A percentile compares a stretch with the other conserved stretches of the same genome.
Evolutionary conservation across 805 yeast genomes (phyloP).

Genomic region (Komagataella kurtzmanii): DNA sequence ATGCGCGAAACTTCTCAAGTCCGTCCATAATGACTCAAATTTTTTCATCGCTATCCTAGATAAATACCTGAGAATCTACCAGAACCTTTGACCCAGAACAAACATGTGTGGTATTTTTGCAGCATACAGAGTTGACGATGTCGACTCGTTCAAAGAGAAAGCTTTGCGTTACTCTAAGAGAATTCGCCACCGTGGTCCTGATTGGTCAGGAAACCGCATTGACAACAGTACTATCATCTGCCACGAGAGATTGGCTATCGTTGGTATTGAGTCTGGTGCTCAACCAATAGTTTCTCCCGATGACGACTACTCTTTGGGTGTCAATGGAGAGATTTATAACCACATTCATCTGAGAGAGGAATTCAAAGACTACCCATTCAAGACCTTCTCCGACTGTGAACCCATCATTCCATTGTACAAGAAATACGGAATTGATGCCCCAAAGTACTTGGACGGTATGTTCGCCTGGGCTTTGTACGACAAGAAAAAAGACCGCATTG

Average conservation of each 20-base stretch:
- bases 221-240: constrained; percentile 73
- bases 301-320: constrained; percentile 62
- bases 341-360: constrained; percentile 80
- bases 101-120: constrained; percentile 98
- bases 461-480: constrained; percentile 92
- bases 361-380: constrained; percentile 59
- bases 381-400: constrained; percentile 92
- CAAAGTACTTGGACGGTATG: constrained; percentile 94
- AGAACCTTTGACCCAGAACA: background rate
- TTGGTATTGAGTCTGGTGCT: constrained; percentile 95
- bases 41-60: background rate
- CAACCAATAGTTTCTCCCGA: constrained; percentile 87
- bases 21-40: background rate
- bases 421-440: constrained; percentile 82
- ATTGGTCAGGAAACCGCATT: constrained; percentile 87
- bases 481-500: constrained; percentile 66
- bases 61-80: background rate
- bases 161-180: constrained; percentile 86
- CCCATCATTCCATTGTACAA: constrained; percentile 87
- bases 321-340: constrained; percentile 98
- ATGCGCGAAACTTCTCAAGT: background rate
- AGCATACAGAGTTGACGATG: constrained; percentile 71
- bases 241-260: constrained; percentile 96
- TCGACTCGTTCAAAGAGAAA: constrained; percentile 67
- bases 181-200: constrained; percentile 98